These are phyloP conservation scores for Ceriops decandra DNA, from an alignment of 345 rosid species.

Conservation along the genomic window DNA sequence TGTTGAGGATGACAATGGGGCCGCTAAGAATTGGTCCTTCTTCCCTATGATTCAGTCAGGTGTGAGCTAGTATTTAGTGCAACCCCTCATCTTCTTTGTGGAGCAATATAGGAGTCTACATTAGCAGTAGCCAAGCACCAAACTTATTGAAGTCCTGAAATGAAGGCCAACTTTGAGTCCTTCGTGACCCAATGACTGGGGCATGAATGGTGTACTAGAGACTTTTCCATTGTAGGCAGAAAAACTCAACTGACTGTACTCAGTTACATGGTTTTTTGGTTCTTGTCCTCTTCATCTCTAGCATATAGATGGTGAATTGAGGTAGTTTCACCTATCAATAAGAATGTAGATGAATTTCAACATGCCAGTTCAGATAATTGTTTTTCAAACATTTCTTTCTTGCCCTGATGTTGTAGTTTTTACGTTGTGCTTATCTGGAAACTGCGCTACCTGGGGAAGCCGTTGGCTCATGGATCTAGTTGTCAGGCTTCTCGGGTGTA, in stretches of 20 bases:
- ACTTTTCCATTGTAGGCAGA: conserved; percentile 12
- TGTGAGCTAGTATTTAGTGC: conserved; percentile 29
- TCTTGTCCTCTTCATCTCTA: conserved; percentile 18
- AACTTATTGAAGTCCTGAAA: conserved; percentile 6
- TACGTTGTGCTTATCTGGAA: background rate
- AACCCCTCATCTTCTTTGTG: conserved; percentile 1
- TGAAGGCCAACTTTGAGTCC: conserved; percentile 50
- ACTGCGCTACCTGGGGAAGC: background rate
- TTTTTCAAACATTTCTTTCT: background rate
- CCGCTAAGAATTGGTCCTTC: conserved; percentile 66
- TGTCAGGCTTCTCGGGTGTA: too few species aligned
- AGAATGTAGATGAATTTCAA: conserved; percentile 7
- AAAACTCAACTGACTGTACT: conserved; percentile 12
- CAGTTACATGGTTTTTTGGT: conserved; percentile 14
- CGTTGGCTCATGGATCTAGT: too few species aligned
- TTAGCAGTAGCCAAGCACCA: conserved; percentile 9
- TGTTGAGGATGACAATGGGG: conserved; percentile 37
- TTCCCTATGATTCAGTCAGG: conserved; percentile 73
- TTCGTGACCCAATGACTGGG: conserved; percentile 33
- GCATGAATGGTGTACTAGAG: conserved; percentile 19
- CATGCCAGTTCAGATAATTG: background rate
- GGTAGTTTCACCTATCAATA: background rate
- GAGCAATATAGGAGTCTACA: conserved; percentile 11
- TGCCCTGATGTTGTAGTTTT: background rate
- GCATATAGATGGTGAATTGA: conserved; percentile 23